Evolutionary conservation across 2,329 filamentous ascomycete genomes (phyloP).

Genomic region (Meredithiella fracta): DNA sequence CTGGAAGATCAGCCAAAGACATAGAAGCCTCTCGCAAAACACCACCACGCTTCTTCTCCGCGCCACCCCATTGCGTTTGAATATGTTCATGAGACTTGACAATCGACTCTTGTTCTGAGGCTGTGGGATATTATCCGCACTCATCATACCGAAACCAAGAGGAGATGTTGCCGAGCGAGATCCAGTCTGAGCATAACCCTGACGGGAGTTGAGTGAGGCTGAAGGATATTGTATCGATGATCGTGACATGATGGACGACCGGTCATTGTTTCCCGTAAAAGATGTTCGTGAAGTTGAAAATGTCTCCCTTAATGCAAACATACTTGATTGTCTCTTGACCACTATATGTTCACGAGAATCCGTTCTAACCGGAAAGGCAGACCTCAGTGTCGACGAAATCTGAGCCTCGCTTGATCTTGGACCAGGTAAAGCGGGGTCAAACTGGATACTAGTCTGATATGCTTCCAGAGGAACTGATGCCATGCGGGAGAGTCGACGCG

Average conservation of each 20-base stretch:
- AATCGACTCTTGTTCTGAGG: conserved; percentile 7
- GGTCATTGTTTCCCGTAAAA: background rate
- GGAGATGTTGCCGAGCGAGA: conserved; percentile 10
- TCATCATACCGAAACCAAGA: conserved; percentile 8
- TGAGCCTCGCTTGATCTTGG: background rate
- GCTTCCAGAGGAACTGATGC: conserved; percentile 5
- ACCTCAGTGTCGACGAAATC: background rate
- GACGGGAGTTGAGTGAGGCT: background rate
- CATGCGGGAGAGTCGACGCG: background rate
- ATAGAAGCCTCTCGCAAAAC: conserved; percentile 4
- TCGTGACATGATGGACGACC: background rate
- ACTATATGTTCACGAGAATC: background rate
- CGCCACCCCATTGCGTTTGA: conserved; percentile 4
- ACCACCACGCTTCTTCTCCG: conserved; percentile 1
- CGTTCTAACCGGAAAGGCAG: background rate
- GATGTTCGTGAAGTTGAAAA: background rate
- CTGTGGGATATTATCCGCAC: conserved; percentile 6
- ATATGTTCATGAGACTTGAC: conserved; percentile 4
- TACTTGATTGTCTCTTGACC: background rate
- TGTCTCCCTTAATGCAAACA: background rate
- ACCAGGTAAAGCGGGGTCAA: background rate
- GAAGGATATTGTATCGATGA: background rate
- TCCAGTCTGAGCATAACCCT: background rate
- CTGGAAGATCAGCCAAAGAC: background rate
- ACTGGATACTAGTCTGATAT: background rate